These are phyloP conservation scores for Neurospora sp. DNA, from an alignment of 495 filamentous ascomycete species.

Conservation along the genomic window DNA sequence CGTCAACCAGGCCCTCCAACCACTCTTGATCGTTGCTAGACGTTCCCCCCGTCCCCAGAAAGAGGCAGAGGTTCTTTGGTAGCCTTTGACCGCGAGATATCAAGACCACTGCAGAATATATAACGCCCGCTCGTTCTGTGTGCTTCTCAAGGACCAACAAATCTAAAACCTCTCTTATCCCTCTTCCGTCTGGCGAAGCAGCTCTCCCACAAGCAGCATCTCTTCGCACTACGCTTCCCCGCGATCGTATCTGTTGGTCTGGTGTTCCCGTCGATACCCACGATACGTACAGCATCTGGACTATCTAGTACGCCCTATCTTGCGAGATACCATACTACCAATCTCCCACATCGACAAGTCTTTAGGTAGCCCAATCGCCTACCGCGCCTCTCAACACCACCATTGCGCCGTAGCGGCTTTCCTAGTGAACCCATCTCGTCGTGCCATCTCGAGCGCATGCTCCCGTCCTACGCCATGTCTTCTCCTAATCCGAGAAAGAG, in stretches of 20 bases:
- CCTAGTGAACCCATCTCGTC: background rate
- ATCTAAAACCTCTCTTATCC: background rate
- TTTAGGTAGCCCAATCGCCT: background rate
- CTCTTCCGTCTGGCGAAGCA: background rate
- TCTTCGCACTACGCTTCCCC: background rate
- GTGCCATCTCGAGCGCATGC: conserved; percentile 14
- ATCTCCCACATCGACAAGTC: background rate
- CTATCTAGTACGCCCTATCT: background rate
- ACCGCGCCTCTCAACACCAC: background rate
- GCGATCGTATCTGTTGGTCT: background rate
- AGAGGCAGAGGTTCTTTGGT: background rate
- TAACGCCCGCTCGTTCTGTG: background rate
- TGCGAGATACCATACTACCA: background rate
- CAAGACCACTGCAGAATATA: background rate
- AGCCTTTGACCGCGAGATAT: background rate
- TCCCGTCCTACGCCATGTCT: conserved; percentile 31
- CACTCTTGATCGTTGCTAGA: background rate
- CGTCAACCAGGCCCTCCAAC: background rate
- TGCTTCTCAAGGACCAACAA: background rate
- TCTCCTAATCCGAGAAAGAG: conserved; percentile 55
- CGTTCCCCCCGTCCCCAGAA: background rate
- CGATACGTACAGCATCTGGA: background rate
- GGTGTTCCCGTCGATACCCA: background rate
- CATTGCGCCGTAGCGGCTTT: background rate
- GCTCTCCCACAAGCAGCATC: background rate